phyloP scores from a whole-genome alignment of 2,329 filamentous ascomycete species.

The Penicillium sp. region DNA sequence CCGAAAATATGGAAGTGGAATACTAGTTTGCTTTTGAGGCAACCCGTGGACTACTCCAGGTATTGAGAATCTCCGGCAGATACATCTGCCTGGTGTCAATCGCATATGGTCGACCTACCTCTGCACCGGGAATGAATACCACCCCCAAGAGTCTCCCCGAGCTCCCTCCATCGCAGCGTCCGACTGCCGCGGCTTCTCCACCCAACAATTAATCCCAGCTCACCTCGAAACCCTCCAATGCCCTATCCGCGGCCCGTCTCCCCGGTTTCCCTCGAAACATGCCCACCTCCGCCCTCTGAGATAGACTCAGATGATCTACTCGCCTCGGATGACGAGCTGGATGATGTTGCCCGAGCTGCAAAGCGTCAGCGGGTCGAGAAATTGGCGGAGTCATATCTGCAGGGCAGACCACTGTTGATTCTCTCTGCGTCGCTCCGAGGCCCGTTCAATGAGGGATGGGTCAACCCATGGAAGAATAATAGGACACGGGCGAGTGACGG shows the following conservation, averaged over 20 bases:
- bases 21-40: too few species aligned
- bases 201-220: neutral
- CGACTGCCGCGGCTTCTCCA: constrained; percentile 18
- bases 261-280: constrained; percentile 38
- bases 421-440: constrained; percentile 46
- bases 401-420: constrained; percentile 45
- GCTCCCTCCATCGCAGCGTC: constrained; percentile 22
- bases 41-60: too few species aligned
- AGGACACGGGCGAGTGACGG: constrained; percentile 8
- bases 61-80: neutral
- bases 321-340: constrained; percentile 42
- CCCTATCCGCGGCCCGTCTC: constrained; percentile 31
- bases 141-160: neutral
- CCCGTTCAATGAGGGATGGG: constrained; percentile 45
- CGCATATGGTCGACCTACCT: neutral
- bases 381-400: constrained; percentile 41
- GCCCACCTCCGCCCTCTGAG: constrained; percentile 23
- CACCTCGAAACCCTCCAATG: constrained; percentile 26
- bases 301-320: constrained; percentile 27
- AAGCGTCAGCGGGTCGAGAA: constrained; percentile 45
- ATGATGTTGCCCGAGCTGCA: constrained; percentile 29
- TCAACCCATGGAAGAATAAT: constrained; percentile 45
- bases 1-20: too few species aligned
- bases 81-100: neutral
- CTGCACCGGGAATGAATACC: constrained; percentile 14